These are phyloP conservation scores for Erodium maritimum DNA, from an alignment of 345 rosid genomes.

Conservation along the genomic window DNA sequence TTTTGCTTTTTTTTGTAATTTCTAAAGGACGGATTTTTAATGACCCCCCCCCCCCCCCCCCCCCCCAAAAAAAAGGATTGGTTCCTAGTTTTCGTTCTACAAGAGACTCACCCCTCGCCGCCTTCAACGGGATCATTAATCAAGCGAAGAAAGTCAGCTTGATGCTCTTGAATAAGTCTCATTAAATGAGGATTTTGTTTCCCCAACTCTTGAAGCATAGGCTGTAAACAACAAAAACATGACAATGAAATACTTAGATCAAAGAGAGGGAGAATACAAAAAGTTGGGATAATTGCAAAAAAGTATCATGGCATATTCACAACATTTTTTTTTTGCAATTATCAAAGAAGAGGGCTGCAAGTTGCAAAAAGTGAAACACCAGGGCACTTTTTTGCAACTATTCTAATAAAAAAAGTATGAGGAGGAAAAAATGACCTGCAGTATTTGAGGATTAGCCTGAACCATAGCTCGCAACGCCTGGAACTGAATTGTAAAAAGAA, in stretches of 20 bases:
- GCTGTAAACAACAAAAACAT: conserved; percentile 26
- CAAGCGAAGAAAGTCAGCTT: conserved; percentile 66
- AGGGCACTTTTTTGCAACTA: no score
- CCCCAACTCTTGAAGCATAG: conserved; percentile 88
- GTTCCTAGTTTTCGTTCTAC: no score
- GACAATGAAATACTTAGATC: background rate
- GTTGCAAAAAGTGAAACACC: no score
- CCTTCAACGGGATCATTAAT: conserved; percentile 83
- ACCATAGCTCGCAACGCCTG: conserved; percentile 45
- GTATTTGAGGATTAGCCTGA: conserved; percentile 39
- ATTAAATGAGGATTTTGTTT: conserved; percentile 73
- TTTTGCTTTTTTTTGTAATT: no score
- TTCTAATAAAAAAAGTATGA: no score
- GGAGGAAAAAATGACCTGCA: conserved; percentile 37
- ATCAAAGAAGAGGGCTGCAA: no score
- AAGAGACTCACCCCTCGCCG: conserved; percentile 62
- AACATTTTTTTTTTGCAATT: no score
- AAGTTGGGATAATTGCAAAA: no score
- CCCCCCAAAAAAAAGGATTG: no score
- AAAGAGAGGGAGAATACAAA: background rate
- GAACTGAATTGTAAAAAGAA: conserved; percentile 16
- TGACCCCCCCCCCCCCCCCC: no score
- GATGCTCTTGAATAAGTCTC: conserved; percentile 82
- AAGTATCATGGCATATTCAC: no score
- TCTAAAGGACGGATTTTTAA: no score